Evolutionary conservation across 352 stramenopile species (phyloP).

Genomic region (Pelagophyceae sp.): DNA sequence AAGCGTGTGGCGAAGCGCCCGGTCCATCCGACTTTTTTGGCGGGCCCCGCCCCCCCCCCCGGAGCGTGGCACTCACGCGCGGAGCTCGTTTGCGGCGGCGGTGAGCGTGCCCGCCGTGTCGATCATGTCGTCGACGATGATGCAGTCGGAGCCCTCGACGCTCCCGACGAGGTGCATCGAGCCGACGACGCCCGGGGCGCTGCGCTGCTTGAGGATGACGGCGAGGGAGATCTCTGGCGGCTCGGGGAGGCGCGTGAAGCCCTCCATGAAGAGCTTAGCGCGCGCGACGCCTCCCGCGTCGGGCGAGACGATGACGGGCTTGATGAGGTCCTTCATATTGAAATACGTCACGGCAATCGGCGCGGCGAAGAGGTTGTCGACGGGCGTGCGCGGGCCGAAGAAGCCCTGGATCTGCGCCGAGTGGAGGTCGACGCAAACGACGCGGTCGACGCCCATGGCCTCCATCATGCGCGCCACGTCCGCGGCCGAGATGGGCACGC

Average conservation of each 20-base stretch:
- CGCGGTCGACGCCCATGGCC: conserved; percentile 79
- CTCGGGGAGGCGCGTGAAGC: conserved; percentile 90
- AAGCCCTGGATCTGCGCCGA: conserved; percentile 91
- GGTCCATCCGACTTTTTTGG: too few relatives aligned
- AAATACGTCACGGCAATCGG: conserved; percentile 80
- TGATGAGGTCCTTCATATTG: conserved; percentile 86
- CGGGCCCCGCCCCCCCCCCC: too few relatives aligned
- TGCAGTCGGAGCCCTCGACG: conserved; percentile 96
- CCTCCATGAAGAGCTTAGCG: conserved; percentile 99
- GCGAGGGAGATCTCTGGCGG: conserved; percentile 92
- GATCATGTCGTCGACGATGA: conserved; percentile 99
- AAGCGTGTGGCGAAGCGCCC: too few relatives aligned
- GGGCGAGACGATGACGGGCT: conserved; percentile 96
- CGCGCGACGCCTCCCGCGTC: conserved; percentile 97
- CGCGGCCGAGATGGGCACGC: conserved; percentile 94
- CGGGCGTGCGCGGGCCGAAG: conserved; percentile 94
- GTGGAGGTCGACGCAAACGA: conserved; percentile 83
- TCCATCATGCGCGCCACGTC: conserved; percentile 81
- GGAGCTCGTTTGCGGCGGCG: conserved; percentile 92
- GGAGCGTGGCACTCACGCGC: too few relatives aligned
- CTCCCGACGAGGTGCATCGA: conserved; percentile 98
- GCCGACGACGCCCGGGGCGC: conserved; percentile 87
- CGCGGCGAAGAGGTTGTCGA: conserved; percentile 95
- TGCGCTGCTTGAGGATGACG: conserved; percentile 99
- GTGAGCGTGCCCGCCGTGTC: conserved; percentile 97